Evolutionary conservation across 805 yeast genomes (phyloP).

Genomic region (Kregervanrija pseudodelftensis): DNA sequence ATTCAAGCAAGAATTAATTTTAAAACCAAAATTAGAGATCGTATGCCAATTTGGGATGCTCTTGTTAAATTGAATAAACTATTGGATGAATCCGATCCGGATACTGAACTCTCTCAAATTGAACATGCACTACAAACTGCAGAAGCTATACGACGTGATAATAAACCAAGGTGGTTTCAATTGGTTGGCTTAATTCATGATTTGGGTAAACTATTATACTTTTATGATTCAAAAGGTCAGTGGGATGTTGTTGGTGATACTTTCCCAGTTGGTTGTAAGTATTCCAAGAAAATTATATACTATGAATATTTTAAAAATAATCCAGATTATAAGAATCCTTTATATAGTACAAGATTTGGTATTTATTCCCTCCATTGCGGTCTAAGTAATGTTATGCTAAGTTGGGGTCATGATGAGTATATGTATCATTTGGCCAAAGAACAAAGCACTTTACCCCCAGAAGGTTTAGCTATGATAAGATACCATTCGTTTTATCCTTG

Average conservation of each 20-base stretch:
- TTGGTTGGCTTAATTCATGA: conserved; percentile 68
- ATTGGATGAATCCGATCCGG: conserved; percentile 69
- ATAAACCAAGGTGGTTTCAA: conserved; percentile 71
- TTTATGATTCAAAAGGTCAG: conserved; percentile 66
- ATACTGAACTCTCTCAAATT: conserved; percentile 65
- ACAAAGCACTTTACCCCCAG: conserved; percentile 56
- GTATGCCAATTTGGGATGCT: conserved; percentile 70
- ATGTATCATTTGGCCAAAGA: conserved; percentile 66
- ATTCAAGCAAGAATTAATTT: conserved; percentile 66
- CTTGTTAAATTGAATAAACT: conserved; percentile 51
- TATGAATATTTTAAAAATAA: conserved; percentile 53
- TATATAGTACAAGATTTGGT: conserved; percentile 60
- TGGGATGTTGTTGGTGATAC: conserved; percentile 83
- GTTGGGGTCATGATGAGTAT: conserved; percentile 79
- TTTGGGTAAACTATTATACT: conserved; percentile 60
- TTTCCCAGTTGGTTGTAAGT: conserved; percentile 67
- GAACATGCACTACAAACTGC: conserved; percentile 75
- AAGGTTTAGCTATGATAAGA: conserved; percentile 66
- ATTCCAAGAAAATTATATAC: conserved; percentile 51
- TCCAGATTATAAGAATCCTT: conserved; percentile 56
- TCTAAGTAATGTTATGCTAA: conserved; percentile 58
- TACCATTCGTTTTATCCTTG: conserved; percentile 74
- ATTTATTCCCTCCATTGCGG: conserved; percentile 62
- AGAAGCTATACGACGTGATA: conserved; percentile 61
- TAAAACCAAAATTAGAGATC: conserved; percentile 58